Conservation (phyloP, 176 grass and related monocot genomes). For the Cenchrus americanus region DNA sequence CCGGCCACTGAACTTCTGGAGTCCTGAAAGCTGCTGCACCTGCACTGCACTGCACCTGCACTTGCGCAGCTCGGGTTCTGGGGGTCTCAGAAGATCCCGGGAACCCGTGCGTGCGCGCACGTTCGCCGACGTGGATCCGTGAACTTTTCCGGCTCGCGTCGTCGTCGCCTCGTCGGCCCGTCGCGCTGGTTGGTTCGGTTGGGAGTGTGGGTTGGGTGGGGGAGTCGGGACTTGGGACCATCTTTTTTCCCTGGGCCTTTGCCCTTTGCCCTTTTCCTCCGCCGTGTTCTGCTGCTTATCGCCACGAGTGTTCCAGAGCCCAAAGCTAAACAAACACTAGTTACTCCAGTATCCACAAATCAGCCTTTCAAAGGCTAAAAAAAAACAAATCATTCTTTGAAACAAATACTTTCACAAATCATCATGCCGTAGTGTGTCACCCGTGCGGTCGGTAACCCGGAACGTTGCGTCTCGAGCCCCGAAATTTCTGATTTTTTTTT, state of each 20-base stretch:
- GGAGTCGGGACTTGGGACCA: conserved; percentile 17
- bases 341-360: too few species aligned
- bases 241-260: not conserved
- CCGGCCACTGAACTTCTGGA: not conserved
- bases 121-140: conserved; percentile 43
- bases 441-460: not conserved
- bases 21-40: not conserved
- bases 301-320: not conserved
- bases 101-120: conserved; percentile 24
- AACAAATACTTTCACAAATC: not conserved
- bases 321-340: not conserved
- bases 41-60: not conserved
- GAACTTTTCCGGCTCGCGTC: not conserved
- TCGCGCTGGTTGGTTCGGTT: not conserved
- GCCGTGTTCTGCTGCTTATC: too few species aligned
- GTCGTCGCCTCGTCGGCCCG: not conserved
- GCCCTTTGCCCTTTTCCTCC: not conserved
- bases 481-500: not conserved
- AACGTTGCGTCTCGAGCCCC: not conserved
- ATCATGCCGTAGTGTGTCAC: not conserved
- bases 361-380: not conserved
- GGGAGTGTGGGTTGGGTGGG: not conserved
- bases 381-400: not conserved
- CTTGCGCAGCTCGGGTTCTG: not conserved
- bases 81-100: conserved; percentile 5